Base-by-base conservation (phyloP, 805 yeast genomes). In the Ogataea chonburiensis region DNA sequence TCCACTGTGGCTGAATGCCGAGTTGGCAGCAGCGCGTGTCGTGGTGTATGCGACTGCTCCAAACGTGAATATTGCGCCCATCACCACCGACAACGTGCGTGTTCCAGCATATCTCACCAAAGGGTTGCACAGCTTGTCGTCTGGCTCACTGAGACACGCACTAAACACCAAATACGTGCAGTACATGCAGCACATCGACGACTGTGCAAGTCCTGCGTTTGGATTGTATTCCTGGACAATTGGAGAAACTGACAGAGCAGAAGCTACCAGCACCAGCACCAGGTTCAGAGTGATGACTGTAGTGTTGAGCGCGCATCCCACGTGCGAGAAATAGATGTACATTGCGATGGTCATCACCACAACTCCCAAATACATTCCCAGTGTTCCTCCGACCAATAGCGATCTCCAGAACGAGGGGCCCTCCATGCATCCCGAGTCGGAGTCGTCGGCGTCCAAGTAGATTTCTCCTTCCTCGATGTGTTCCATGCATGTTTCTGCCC, bases 21-120 rank as follows among this genome's bases (percentile, higher is more conserved):
- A 77, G 41, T 79, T 80, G 2, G 91, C 88, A 5, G 97, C 98
- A 1, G 98, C 98, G 46, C 98, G 75, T 1, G 96, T 88, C 0
- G 98, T 93, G 2, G 98, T 93, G 58, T 93, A 94, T 0, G 97
- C 97, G 45, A 93, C 85, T 0, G 99, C 97, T 34, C 86, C 70
- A 55, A 93, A 87, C 0, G 99, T 93, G 67, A 94, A 88, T 12
- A 88, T 64, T 0, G 98, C 96, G 12, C 98, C 98, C 35, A 93
- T 56, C 1, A 93, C 75, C 37, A 89, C 80, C 42, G 95, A 83
- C 14, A 87, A 77, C 3, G 95, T 87, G 52, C 98, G 75, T 1
- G 98, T 88, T 4, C 96, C 95, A 36, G 77, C 71, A 5, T 95
- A 85, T 48, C 98, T 75, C 12, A 91, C 79, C 43, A 93, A 68